Base-by-base conservation (phyloP, 495 filamentous ascomycete species). In the Ascodesmis nigricans region DNA sequence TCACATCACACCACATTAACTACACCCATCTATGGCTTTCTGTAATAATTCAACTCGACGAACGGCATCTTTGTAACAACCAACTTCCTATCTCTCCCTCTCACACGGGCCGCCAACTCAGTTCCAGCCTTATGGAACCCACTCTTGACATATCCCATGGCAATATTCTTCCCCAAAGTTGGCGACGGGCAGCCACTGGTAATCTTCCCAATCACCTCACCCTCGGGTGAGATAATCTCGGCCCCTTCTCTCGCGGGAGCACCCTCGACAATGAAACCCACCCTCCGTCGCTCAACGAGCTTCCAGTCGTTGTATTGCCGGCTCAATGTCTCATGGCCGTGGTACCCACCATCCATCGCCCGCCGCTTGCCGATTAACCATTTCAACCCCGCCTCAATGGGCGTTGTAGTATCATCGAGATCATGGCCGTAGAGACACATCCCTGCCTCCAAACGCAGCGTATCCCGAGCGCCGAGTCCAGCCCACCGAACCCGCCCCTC, bases 401-500 rank as follows among this genome's bases (percentile, higher is more conserved):
- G 87, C 3, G 90, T 91, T 14, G 75, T 91, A 2, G 62, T 59
- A 39, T 91, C 90, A 49, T 90, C 69, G 28, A 97, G 67, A 57
- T 97, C 87, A 53, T 92, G 81, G n/a, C 87, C 87, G 60, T 95
- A 95, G 16, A 95, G 67, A 56, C 80, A 95, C 83, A 97, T 84
- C 31, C 87, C 87, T 0, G 90, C 87, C 56, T 97, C 87, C 5
- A 97, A 69, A 11, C 87, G 70, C 40, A 97, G 66, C 44, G 74
- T 87, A 55, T 97, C 90, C 37, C 87, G 67, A 3, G 87, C 81
- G 3, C 81, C 87, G 1, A 97, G 64, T 8, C 87, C 87, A 15
- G 83, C 80, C 5, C 93, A 59, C 38, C 72, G 73, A 10, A 91
- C 55, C 28, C 76, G 70, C 3, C 25, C 45, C 11, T 60, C 58